These are phyloP conservation scores for Aspergillus bertholletiae DNA, from an alignment of 495 filamentous ascomycete genomes.

Conservation along the genomic window DNA sequence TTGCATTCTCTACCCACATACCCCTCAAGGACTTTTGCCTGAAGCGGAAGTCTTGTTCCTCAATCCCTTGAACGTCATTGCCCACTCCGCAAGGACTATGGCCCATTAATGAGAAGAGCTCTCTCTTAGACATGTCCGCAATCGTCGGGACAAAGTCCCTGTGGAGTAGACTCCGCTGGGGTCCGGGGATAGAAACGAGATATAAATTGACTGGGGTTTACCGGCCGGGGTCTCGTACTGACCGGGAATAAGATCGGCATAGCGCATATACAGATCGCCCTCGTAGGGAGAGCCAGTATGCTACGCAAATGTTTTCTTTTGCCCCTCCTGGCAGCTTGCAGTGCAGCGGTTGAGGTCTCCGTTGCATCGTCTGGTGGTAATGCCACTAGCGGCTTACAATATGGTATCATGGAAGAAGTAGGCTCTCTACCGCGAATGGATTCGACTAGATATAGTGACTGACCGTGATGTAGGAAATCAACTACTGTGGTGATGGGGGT, in stretches of 20 bases:
- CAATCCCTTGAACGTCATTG: neutral
- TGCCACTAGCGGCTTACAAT: conserved; percentile 46
- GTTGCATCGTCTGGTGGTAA: conserved; percentile 51
- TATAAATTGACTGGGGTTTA: neutral
- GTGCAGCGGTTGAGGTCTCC: conserved; percentile 27
- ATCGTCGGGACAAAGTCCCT: neutral
- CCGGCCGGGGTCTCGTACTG: neutral
- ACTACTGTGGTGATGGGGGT: conserved; percentile 72
- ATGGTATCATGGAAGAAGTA: conserved; percentile 60
- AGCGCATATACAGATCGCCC: neutral
- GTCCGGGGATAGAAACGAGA: neutral
- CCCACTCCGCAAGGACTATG: neutral
- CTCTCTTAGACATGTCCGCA: neutral
- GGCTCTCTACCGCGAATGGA: neutral
- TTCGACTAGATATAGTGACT: neutral
- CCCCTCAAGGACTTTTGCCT: conserved; percentile 14
- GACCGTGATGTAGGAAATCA: conserved; percentile 53
- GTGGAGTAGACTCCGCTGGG: neutral
- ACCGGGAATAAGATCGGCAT: conserved; percentile 2
- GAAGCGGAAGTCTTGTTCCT: neutral
- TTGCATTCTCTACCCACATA: neutral
- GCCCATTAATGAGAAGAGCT: neutral
- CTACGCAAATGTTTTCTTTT: conserved; percentile 23
- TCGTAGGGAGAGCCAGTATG: conserved; percentile 8
- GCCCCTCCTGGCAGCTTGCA: conserved; percentile 25